These are phyloP conservation scores for Capsicum pubescens DNA, from an alignment of 257 asterid genomes.

Conservation along the genomic window DNA sequence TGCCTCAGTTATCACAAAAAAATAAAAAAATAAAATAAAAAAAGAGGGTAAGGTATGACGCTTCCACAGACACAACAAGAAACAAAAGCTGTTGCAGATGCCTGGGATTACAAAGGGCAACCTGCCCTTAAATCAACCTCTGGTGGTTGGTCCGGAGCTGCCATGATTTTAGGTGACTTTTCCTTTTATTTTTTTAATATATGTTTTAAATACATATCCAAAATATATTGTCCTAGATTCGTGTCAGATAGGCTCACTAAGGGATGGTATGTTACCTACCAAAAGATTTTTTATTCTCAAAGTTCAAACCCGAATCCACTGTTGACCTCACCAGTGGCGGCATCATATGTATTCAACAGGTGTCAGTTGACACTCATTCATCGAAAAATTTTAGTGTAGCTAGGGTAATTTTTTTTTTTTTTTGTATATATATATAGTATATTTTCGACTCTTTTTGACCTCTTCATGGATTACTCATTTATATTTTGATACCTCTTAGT, in stretches of 20 bases:
- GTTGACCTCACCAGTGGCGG: too few relatives aligned
- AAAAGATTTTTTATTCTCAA: neutral
- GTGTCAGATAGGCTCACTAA: neutral
- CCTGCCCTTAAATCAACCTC: slow-evolving; percentile 52
- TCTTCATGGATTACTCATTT: too few relatives aligned
- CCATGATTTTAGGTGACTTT: slow-evolving; percentile 63
- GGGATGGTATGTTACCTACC: neutral
- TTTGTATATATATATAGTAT: too few relatives aligned
- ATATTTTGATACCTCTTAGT: too few relatives aligned
- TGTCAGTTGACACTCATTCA: too few relatives aligned
- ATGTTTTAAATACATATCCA: neutral
- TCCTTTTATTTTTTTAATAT: neutral
- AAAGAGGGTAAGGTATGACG: neutral
- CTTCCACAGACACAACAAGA: slow-evolving; percentile 55
- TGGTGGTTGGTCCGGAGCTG: slow-evolving; percentile 68
- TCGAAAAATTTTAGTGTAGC: too few relatives aligned
- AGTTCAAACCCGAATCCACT: neutral
- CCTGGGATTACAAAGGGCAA: slow-evolving; percentile 74
- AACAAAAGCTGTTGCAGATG: slow-evolving; percentile 53
- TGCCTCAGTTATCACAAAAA: neutral
- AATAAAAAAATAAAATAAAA: neutral
- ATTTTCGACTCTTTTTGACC: too few relatives aligned
- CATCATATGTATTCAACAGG: too few relatives aligned
- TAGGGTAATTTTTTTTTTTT: too few relatives aligned
- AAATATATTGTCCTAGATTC: neutral